These are phyloP conservation scores for Penicillium capsulatum DNA, from an alignment of 2,329 filamentous ascomycete species.

Conservation along the genomic window DNA sequence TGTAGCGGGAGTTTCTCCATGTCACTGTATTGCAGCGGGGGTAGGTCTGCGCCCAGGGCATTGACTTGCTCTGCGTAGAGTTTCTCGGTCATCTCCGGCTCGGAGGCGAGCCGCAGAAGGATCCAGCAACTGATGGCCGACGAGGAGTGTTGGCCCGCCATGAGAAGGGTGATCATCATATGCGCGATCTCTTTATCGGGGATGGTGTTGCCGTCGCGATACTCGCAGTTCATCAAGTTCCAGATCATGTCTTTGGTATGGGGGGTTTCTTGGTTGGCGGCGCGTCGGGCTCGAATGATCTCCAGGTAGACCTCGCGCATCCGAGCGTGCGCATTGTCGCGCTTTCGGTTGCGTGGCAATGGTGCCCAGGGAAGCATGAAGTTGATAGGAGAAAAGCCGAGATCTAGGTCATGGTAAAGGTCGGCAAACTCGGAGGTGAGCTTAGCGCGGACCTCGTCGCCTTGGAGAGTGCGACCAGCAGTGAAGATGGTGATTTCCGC, in stretches of 20 bases:
- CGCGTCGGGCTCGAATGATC: conserved; percentile 62
- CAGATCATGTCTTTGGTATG: conserved; percentile 67
- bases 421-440: conserved; percentile 69
- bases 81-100: conserved; percentile 65
- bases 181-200: conserved; percentile 74
- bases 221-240: conserved; percentile 71
- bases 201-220: conserved; percentile 66
- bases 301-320: conserved; percentile 68
- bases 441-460: conserved; percentile 67
- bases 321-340: conserved; percentile 66
- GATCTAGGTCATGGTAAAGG: conserved; percentile 75
- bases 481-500: conserved; percentile 77
- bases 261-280: conserved; percentile 34
- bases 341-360: conserved; percentile 68
- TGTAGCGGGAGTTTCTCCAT: conserved; percentile 60
- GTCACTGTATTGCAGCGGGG: conserved; percentile 56
- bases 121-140: conserved; percentile 76
- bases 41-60: conserved; percentile 52
- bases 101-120: conserved; percentile 65
- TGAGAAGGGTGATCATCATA: conserved; percentile 82
- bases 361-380: conserved; percentile 77
- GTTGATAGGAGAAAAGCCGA: conserved; percentile 75
- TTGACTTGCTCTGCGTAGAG: conserved; percentile 63
- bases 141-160: conserved; percentile 80
- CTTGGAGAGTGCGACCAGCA: conserved; percentile 70